Base-by-base conservation (phyloP, 768 basidiomycete genomes). In the Lactifluus volemus region DNA sequence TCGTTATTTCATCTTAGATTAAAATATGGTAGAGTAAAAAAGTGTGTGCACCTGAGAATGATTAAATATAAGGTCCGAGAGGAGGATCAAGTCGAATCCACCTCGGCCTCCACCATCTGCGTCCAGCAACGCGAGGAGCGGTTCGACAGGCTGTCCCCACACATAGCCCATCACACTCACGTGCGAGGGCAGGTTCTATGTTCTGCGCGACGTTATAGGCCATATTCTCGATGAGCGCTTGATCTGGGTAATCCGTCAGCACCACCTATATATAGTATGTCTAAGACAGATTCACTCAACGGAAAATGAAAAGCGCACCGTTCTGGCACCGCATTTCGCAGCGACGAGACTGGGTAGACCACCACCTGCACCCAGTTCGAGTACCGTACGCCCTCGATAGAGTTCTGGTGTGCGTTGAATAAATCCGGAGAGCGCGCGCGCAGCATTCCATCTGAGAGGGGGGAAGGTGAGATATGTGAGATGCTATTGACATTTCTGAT, bases 351-450 rank as follows among this genome's bases (percentile, higher is more conserved):
- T 84, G 0, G 97, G 97, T 6, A 98, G 76, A 2, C 86, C 96
- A 1, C 92, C 95, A 0, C 94, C 97, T 0, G 97, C 97, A 0
- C 97, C 97, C 0, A 98, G 81, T 71, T 99, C 97, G 1, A 98
- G 76, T 0, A 98, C 84, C 29, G 67, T 71, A 8, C 72, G 75
- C 6, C 73, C 72, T 0, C 65, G 66, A 49, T 82, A 84, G 0
- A 86, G 65, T 1, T 77, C 70, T 0, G 68, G 67, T 56, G 85
- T 77, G 11, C 73, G 70, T 62, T 90, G 88, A 2, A 91, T 75
- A 69, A 84, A 89, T 0, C 82, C 77, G 12, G 89, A 87, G 52
- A 92, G 79, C 0, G 85, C 79, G 4, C 85, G 75, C 2, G 88
- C 83, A 2, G 90, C 88, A 68, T 92, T 92, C 89, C 90, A 92